Base-by-base conservation (phyloP, 169 alveolate species). In the Cyclospora cayetanensis region DNA sequence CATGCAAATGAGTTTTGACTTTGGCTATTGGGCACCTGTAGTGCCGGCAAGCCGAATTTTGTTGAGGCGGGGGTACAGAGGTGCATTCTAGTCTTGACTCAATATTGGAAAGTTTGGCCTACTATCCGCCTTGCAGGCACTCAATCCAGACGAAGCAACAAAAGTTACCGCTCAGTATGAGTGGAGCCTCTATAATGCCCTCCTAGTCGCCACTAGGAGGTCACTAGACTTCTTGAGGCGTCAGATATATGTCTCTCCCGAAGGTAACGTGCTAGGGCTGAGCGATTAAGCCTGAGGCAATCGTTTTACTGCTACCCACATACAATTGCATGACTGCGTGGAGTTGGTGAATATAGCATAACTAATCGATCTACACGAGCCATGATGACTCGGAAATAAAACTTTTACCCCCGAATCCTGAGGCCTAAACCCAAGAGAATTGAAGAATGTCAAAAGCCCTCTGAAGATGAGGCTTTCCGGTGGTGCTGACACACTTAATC, bases 181-280 rank as follows among this genome's bases (percentile, higher is more conserved):
- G 93, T 97, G 98, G 99, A 96, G 97, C 86, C 95, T 98, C 96
- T 98, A 98, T 96, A 97, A 97, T 93, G 98, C 98, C 76, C 94
- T 98, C 86, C 95, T 98, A 66, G 97, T 97, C 70, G 97, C 99
- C 72, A 98, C 99, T 43, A 35, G 65, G 18, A 83, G 90, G 31
- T 83, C 90, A 0, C 60, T 83, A 37, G 80, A 83, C 79, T 83
- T 83, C 50, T 43, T 83, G 15, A 53, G 79, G 55, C 76, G 90
- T 31, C 90, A 83, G 20, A 83, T 83, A 41, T 83, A 79, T 50
- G 39, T 72, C 9, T 68, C 89, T n/a, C 74, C 72, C 27, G 46
- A 79, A 41, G 68, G 89, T 79, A 52, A 79, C n/a, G n/a, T n/a
- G n/a, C n/a, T n/a, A n/a, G n/a, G n/a, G n/a, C n/a, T n/a, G n/a